Evolutionary conservation across 2,329 filamentous ascomycete genomes (phyloP).

Genomic region (Colletotrichum agaves): DNA sequence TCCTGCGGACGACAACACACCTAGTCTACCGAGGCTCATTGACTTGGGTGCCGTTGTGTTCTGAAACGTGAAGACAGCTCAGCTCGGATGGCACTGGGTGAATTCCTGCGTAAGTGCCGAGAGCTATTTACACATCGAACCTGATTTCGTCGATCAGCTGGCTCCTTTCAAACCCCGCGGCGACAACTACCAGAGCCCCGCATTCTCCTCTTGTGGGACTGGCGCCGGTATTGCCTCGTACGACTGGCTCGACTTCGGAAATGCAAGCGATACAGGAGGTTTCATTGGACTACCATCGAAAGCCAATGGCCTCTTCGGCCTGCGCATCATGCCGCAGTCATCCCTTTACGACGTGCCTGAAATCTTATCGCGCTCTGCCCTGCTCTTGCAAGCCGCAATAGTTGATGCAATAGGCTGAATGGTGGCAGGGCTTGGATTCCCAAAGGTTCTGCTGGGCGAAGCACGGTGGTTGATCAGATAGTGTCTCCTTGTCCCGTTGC

Average conservation of each 20-base stretch:
- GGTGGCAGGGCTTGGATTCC: too few species aligned
- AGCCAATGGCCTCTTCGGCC: slow-evolving; percentile 43
- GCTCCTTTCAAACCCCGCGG: slow-evolving; percentile 50
- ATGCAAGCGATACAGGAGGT: slow-evolving; percentile 37
- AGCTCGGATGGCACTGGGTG: slow-evolving; percentile 11
- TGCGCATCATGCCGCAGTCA: not conserved
- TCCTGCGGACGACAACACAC: slow-evolving; percentile 38
- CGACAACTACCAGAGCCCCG: slow-evolving; percentile 48
- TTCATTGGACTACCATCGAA: slow-evolving; percentile 31
- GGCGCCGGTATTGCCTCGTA: slow-evolving; percentile 52
- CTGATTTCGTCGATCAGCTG: slow-evolving; percentile 44
- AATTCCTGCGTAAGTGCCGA: slow-evolving; percentile 11
- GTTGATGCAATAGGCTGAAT: too few species aligned
- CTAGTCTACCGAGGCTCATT: not conserved
- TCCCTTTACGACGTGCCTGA: not conserved
- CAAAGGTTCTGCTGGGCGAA: too few species aligned
- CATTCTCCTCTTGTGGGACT: slow-evolving; percentile 51
- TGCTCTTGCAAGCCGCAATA: not conserved
- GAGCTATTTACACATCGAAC: too few species aligned
- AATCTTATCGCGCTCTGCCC: not conserved
- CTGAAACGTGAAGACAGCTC: not conserved
- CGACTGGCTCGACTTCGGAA: slow-evolving; percentile 43
- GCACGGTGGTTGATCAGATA: too few species aligned
- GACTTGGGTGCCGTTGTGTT: slow-evolving; percentile 21
- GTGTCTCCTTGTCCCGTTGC: too few species aligned